These are phyloP conservation scores for Tolypocladium endophyticum DNA, from an alignment of 2,329 filamentous ascomycete genomes.

Conservation along the genomic window DNA sequence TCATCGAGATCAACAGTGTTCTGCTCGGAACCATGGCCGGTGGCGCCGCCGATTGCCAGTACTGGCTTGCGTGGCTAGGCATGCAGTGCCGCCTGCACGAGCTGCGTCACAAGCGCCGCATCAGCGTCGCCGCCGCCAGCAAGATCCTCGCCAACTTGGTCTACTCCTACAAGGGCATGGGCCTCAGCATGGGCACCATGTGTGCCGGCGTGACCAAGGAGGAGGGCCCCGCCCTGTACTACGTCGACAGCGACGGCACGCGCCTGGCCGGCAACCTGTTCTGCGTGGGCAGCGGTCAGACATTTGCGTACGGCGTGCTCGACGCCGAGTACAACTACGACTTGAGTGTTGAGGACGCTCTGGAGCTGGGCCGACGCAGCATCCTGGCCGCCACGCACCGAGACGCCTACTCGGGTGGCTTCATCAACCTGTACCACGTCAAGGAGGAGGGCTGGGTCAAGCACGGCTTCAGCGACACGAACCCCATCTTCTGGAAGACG, in stretches of 20 bases:
- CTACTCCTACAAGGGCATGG: constrained; percentile 98
- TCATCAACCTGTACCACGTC: constrained; percentile 97
- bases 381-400: constrained; percentile 94
- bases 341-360: constrained; percentile 72
- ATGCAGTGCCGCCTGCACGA: constrained; percentile 99
- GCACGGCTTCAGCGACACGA: constrained; percentile 96
- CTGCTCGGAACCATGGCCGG: constrained; percentile 97
- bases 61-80: constrained; percentile 97
- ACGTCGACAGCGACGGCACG: constrained; percentile 91
- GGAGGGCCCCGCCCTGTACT: constrained; percentile 96
- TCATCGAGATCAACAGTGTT: constrained; percentile 94
- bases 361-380: constrained; percentile 82
- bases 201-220: constrained; percentile 91
- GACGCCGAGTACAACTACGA: constrained; percentile 94
- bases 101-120: constrained; percentile 97
- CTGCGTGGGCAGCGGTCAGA: constrained; percentile 96
- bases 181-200: constrained; percentile 98
- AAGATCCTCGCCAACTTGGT: constrained; percentile 98
- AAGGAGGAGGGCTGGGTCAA: constrained; percentile 99
- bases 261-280: constrained; percentile 89
- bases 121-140: constrained; percentile 90
- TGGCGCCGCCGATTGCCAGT: constrained; percentile 97
- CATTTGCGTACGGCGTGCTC: constrained; percentile 95
- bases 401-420: constrained; percentile 97
- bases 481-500: constrained; percentile 99